Base-by-base conservation (phyloP, 176 grass and related monocot genomes). In the Leersia perrieri region DNA sequence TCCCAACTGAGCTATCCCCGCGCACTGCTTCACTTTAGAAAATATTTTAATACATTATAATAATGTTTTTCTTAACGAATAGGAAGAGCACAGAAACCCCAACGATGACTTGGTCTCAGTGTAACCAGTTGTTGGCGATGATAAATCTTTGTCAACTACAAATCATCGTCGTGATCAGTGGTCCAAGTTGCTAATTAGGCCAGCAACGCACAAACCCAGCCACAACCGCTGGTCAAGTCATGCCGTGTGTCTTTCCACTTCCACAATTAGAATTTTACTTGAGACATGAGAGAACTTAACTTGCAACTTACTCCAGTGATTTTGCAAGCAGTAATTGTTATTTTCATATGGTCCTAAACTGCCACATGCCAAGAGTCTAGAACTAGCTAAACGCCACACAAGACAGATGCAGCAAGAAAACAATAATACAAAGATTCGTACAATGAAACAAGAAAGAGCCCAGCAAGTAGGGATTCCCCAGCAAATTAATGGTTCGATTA, bases 1-100 rank as follows among this genome's bases (percentile, higher is more conserved):
- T 92, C 90, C 90, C 90, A 92, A 92, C 87, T 92, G 93, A 90
- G 85, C 90, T 92, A 88, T 88, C 87, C 87, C 84, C 79, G 84
- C 81, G 20, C 13, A 20, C 1, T 20, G 16, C n/a, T n/a, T n/a
- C n/a, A n/a, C n/a, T n/a, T n/a, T n/a, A n/a, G n/a, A n/a, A n/a
- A n/a, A n/a, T n/a, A n/a, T n/a, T n/a, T n/a, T n/a, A n/a, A n/a
- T n/a, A n/a, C n/a, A n/a, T n/a, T n/a, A n/a, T n/a, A n/a, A n/a
- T n/a, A n/a, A n/a, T n/a, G n/a, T n/a, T n/a, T n/a, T n/a, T n/a
- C n/a, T n/a, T n/a, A n/a, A n/a, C n/a, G n/a, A n/a, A n/a, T n/a
- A n/a, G n/a, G n/a, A n/a, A n/a, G n/a, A n/a, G n/a, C 41, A 42
- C 41, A 40, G 38, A 45, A 45, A 45, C 13, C 2, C 15, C 42